Conservation (phyloP, 352 stramenopile genomes). For the Phytopythium kandeliae region DNA sequence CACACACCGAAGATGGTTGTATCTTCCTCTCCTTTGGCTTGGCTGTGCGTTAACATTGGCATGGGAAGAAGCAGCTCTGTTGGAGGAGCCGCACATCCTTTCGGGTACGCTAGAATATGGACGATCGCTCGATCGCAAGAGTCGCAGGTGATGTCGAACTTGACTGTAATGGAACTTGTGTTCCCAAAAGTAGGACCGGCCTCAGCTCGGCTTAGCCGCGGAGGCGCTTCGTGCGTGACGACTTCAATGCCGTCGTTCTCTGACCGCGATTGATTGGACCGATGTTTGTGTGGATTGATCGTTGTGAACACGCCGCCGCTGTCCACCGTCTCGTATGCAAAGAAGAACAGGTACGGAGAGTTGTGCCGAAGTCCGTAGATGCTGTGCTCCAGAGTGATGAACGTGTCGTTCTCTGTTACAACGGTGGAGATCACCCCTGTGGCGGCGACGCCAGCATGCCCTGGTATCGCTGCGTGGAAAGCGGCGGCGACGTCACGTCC, state of each 20-base stretch:
- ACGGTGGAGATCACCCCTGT: conserved; percentile 36
- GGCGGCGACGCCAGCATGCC: conserved; percentile 31
- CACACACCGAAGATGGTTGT: not conserved
- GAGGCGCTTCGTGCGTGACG: conserved; percentile 42
- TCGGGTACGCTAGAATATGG: conserved; percentile 42
- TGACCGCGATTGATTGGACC: conserved; percentile 28
- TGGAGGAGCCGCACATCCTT: conserved; percentile 19
- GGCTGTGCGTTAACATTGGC: not conserved
- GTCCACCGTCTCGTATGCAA: conserved; percentile 61
- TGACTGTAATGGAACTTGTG: conserved; percentile 45
- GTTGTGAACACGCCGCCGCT: conserved; percentile 66
- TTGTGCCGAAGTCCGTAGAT: conserved; percentile 38
- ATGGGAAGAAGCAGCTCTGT: conserved; percentile 9
- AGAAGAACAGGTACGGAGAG: conserved; percentile 58
- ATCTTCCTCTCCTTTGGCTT: not conserved
- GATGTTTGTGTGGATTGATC: conserved; percentile 57
- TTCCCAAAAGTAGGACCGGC: conserved; percentile 46
- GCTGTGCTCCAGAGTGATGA: conserved; percentile 30
- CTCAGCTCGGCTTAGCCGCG: conserved; percentile 32
- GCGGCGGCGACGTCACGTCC: conserved; percentile 14
- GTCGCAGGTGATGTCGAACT: conserved; percentile 47
- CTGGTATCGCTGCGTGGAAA: conserved; percentile 15
- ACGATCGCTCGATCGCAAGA: conserved; percentile 42
- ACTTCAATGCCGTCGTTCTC: conserved; percentile 47
- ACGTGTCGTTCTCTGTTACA: conserved; percentile 37